A percentile compares a stretch with the other conserved stretches of the same genome.
These are phyloP conservation scores for Penicillium polonicum DNA, from an alignment of 2,329 filamentous ascomycete species.

Conservation along the genomic window DNA sequence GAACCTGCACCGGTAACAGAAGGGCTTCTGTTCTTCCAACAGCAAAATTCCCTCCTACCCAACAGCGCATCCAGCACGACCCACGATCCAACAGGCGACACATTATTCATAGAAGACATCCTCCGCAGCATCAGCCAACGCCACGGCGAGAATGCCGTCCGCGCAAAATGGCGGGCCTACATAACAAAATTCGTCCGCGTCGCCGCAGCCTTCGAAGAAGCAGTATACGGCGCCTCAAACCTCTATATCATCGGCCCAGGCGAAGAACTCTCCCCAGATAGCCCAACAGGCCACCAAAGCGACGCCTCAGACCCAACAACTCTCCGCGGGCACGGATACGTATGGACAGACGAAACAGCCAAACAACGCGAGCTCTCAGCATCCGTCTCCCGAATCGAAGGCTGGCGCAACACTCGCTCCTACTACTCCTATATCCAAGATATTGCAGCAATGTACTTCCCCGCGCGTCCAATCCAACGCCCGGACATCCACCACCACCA, in stretches of 20 bases:
- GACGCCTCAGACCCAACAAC: conserved; percentile 49
- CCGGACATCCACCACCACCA: conserved; percentile 85
- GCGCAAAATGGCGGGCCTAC: conserved; percentile 92
- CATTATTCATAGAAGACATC: conserved; percentile 83
- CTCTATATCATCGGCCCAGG: conserved; percentile 76
- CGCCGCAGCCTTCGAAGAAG: conserved; percentile 90
- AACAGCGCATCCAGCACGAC: conserved; percentile 28
- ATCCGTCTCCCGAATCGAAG: conserved; percentile 89
- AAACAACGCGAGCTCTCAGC: conserved; percentile 85
- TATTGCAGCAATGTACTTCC: conserved; percentile 41
- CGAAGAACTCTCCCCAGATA: conserved; percentile 57
- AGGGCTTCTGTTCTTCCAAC: conserved; percentile 82
- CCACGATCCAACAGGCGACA: conserved; percentile 77
- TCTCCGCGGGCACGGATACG: conserved; percentile 83
- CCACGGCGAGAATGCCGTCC: conserved; percentile 84
- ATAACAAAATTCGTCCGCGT: conserved; percentile 92
- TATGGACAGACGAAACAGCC: conserved; percentile 81
- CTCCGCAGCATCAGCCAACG: conserved; percentile 78
- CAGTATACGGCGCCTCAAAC: conserved; percentile 88
- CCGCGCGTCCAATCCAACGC: conserved; percentile 41
- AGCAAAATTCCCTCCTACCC: conserved; percentile 52
- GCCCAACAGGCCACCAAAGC: conserved; percentile 42
- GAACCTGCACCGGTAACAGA: conserved; percentile 80
- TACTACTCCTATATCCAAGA: conserved; percentile 94
- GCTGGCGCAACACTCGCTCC: conserved; percentile 91